These are phyloP conservation scores for Massariosphaeria phaeospora DNA, from an alignment of 495 filamentous ascomycete genomes.

Conservation along the genomic window DNA sequence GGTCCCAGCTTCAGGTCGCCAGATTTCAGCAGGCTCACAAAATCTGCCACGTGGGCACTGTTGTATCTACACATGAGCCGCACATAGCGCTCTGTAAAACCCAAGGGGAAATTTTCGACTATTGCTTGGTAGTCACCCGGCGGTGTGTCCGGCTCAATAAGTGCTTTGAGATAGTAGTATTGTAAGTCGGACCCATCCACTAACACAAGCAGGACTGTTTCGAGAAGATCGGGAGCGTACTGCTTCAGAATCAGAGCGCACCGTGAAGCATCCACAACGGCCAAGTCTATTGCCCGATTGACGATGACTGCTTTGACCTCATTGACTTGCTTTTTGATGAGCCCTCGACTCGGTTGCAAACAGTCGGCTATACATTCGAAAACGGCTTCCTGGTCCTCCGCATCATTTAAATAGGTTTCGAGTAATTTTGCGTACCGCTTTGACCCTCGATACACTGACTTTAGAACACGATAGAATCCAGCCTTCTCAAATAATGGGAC, in stretches of 20 bases:
- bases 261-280: conserved; percentile 60
- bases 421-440: conserved; percentile 75
- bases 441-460: conserved; percentile 77
- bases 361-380: conserved; percentile 81
- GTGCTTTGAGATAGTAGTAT: conserved; percentile 70
- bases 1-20: conserved; percentile 76
- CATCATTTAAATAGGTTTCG: conserved; percentile 80
- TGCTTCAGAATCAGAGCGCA: conserved; percentile 65
- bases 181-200: conserved; percentile 59
- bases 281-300: conserved; percentile 61
- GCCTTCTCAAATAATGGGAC: conserved; percentile 75
- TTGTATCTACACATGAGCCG: conserved; percentile 84
- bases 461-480: conserved; percentile 87
- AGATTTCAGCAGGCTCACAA: conserved; percentile 71
- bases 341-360: conserved; percentile 62
- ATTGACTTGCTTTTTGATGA: conserved; percentile 67
- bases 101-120: conserved; percentile 36
- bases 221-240: conserved; percentile 66
- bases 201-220: conserved; percentile 60
- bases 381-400: conserved; percentile 61
- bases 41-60: conserved; percentile 75
- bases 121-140: conserved; percentile 42
- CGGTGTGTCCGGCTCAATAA: conserved; percentile 65
- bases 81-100: conserved; percentile 79
- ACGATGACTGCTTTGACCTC: conserved; percentile 71